phyloP scores from a whole-genome alignment of 371 early-diverging fungal genomes.

The Catenaria anguillulae region DNA sequence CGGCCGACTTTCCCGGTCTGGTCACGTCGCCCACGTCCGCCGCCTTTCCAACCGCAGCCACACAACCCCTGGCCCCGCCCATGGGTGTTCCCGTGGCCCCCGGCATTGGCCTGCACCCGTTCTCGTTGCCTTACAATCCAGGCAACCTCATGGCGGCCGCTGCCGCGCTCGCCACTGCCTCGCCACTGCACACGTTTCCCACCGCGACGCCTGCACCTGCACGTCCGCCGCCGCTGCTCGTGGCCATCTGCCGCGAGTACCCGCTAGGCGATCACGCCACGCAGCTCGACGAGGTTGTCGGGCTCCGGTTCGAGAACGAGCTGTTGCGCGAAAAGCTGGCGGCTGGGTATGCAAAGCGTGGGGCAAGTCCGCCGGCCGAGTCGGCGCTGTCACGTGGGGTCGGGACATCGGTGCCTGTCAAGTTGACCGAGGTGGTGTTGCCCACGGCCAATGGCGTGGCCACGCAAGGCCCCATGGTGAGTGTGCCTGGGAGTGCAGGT shows the following conservation, averaged over 20 bases:
- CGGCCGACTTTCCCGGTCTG: no score
- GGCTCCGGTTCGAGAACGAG: not conserved
- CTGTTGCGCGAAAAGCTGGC: not conserved
- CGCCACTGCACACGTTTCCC: not conserved
- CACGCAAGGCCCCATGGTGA: not conserved
- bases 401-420: no score
- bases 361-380: not conserved
- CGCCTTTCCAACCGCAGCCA: no score
- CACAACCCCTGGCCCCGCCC: not conserved
- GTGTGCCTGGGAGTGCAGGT: no score
- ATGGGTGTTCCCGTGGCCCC: no score
- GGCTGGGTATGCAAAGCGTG: not conserved
- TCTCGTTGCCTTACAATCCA: not conserved
- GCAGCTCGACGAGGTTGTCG: not conserved
- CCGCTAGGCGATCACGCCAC: not conserved
- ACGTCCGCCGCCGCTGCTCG: not conserved
- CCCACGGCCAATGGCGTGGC: not conserved
- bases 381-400: no score
- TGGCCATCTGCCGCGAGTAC: slow-evolving; percentile 1
- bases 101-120: no score
- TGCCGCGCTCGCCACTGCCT: not conserved
- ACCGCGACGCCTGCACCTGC: not conserved
- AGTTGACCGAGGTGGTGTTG: not conserved
- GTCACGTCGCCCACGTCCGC: no score
- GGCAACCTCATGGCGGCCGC: not conserved